Evolutionary conservation across 2,329 filamentous ascomycete species (phyloP), one percentile per base, ranked within the genome.

Genomic region (Mollisiaceae sp.): DNA sequence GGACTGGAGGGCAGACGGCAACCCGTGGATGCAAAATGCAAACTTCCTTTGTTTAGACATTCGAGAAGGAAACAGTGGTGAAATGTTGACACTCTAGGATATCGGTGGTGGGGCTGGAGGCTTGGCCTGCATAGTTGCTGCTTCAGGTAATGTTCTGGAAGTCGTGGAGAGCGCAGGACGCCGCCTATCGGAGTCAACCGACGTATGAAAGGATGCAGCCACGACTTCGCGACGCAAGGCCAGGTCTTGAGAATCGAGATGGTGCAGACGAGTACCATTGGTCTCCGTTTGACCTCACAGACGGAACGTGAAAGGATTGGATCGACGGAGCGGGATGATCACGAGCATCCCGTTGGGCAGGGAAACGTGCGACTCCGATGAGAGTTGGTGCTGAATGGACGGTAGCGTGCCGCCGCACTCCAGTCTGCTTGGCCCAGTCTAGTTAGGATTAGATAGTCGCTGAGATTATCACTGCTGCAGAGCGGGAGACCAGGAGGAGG

Each of bases 351-450:
- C 45, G 45, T 50, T 20, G 24, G 6, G n/a, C 24, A 57, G 55
- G 55, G 55, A 57, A 11, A 41, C 55, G 55, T 57, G 32, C 55
- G 55, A 54, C 22, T 54, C 27, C 50, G 50, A 54, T 54, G 24
- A 54, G 50, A 8, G 14, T 32, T 18, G 14, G 50, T n/a, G n/a
- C 4, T 18, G 24, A 27, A 8, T 8, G 27, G 12, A 36, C 54
- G 59, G 62, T 47, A 64, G 62, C 55, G 24, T 60, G 45, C 58
- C 59, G 52, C 63, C 50, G 58, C 52, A 12, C 58, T 65, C 57
- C 61, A 43, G 27, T 32, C 27, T 32, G 3, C 27, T 32, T 43
- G 41, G n/a, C 32, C 50, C 11, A 27, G 20, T 6, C n/a, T 4
- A 12, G 32, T 14, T 32, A 22, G 45, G 24, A 54, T 12, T 18